These are phyloP conservation scores for Chrysoporthe austroafricana DNA, from an alignment of 2,329 filamentous ascomycete species.

Conservation along the genomic window DNA sequence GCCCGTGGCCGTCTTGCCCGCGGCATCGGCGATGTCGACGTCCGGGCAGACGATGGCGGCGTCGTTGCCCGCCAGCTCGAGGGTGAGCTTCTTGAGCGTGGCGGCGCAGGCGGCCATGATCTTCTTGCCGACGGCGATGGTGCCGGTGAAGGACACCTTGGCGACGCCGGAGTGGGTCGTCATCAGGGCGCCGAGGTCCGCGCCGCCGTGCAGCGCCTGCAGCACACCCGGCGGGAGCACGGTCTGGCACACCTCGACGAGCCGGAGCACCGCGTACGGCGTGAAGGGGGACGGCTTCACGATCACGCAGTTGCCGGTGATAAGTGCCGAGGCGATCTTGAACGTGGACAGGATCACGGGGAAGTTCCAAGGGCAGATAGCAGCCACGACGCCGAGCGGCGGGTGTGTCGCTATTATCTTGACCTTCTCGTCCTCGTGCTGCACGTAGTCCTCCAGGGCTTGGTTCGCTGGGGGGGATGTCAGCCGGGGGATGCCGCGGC, in stretches of 20 bases:
- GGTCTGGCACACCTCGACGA: conserved; percentile 45
- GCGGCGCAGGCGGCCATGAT: conserved; percentile 51
- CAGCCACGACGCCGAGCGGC: conserved; percentile 55
- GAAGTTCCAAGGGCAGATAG: conserved; percentile 66
- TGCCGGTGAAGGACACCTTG: conserved; percentile 64
- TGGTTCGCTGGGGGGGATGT: conserved; percentile 32
- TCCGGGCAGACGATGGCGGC: conserved; percentile 57
- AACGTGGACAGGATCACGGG: conserved; percentile 50
- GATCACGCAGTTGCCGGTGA: conserved; percentile 58
- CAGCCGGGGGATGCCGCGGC: neutral
- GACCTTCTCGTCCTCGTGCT: conserved; percentile 50
- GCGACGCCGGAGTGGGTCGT: conserved; percentile 57
- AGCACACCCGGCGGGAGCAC: conserved; percentile 61
- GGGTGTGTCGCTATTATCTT: conserved; percentile 47
- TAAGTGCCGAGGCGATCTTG: conserved; percentile 54
- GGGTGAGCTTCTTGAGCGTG: conserved; percentile 57
- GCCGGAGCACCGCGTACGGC: conserved; percentile 55
- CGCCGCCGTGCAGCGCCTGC: conserved; percentile 58
- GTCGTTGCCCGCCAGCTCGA: conserved; percentile 61
- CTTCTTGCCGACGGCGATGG: conserved; percentile 50
- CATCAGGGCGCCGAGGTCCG: conserved; percentile 56
- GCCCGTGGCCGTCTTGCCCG: conserved; percentile 48
- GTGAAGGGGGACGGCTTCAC: conserved; percentile 54
- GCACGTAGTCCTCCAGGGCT: conserved; percentile 49
- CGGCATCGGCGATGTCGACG: conserved; percentile 51